phyloP scores from a whole-genome alignment of 129 eudicot genomes.

The Ambrosia trifida region DNA sequence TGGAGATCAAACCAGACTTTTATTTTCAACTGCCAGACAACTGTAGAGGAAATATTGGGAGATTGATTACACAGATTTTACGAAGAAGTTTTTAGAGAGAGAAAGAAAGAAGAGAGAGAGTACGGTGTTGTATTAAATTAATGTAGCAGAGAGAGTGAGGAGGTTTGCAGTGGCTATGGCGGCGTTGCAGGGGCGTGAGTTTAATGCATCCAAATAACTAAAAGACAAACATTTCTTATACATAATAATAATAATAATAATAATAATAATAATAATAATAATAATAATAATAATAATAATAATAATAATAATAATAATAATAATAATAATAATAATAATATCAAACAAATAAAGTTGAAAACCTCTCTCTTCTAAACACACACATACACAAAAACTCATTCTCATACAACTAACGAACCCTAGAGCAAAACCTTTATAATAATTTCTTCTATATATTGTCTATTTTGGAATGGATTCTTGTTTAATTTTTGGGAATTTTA shows the following conservation, averaged over 20 bases:
- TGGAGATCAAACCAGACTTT: slow-evolving; percentile 37
- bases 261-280: too few relatives aligned
- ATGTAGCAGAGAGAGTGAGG: slow-evolving; percentile 43
- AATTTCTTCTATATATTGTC: not conserved
- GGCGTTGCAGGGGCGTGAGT: slow-evolving; percentile 89
- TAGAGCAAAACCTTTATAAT: slow-evolving; percentile 5
- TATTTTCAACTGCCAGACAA: slow-evolving; percentile 55
- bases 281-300: too few relatives aligned
- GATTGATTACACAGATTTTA: slow-evolving; percentile 34
- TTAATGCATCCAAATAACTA: slow-evolving; percentile 58
- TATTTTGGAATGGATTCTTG: slow-evolving; percentile 43
- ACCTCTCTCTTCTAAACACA: not conserved
- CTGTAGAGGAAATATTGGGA: slow-evolving; percentile 61
- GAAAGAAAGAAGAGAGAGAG: not conserved
- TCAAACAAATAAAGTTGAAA: too few relatives aligned
- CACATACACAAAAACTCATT: not conserved
- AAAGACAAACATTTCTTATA: slow-evolving; percentile 5
- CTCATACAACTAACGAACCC: slow-evolving; percentile 11
- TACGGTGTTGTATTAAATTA: slow-evolving; percentile 55
- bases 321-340: too few relatives aligned
- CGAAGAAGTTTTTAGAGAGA: slow-evolving; percentile 5
- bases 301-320: too few relatives aligned
- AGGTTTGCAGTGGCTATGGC: slow-evolving; percentile 62
- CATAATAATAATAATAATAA: too few relatives aligned
- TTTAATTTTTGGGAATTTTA: slow-evolving; percentile 29